phyloP scores from a whole-genome alignment of 2,329 filamentous ascomycete genomes.

The Zymoseptoria passerinii region DNA sequence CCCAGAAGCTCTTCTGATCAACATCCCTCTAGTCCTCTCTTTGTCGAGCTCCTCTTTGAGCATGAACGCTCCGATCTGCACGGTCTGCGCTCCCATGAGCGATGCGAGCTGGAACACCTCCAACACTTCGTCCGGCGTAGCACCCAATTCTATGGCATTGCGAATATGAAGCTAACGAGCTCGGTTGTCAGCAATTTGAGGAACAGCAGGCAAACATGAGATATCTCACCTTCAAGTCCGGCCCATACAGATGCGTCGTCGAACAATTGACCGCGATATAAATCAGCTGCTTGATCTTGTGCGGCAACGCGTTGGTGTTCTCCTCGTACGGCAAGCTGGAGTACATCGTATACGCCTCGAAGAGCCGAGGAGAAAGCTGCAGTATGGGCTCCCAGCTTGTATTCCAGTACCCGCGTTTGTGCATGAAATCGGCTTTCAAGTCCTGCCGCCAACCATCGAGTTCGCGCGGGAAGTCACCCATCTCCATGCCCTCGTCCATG shows the following conservation, averaged over 20 bases:
- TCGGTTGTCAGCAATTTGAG: neutral
- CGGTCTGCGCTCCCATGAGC: conserved; percentile 21
- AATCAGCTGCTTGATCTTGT: conserved; percentile 43
- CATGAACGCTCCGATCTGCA: neutral
- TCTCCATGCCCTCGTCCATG: conserved; percentile 34
- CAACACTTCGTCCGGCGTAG: conserved; percentile 40
- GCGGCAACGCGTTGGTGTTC: conserved; percentile 30
- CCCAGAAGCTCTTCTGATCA: neutral
- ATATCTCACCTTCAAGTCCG: conserved; percentile 34
- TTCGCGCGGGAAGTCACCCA: neutral
- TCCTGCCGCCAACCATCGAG: neutral
- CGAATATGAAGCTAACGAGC: conserved; percentile 37
- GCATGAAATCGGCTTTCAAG: conserved; percentile 2
- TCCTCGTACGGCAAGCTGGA: conserved; percentile 33
- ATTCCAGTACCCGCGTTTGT: conserved; percentile 4
- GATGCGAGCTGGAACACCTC: conserved; percentile 42
- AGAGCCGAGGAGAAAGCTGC: conserved; percentile 40
- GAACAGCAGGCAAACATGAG: neutral
- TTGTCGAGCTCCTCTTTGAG: neutral
- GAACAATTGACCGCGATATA: conserved; percentile 44
- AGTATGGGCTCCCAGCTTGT: conserved; percentile 33
- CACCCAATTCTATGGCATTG: conserved; percentile 41
- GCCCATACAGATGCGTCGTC: conserved; percentile 41
- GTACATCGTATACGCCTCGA: conserved; percentile 41
- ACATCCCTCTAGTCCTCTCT: neutral